Conservation (phyloP, 768 basidiomycete genomes). For the Collybiopsis confluens region DNA sequence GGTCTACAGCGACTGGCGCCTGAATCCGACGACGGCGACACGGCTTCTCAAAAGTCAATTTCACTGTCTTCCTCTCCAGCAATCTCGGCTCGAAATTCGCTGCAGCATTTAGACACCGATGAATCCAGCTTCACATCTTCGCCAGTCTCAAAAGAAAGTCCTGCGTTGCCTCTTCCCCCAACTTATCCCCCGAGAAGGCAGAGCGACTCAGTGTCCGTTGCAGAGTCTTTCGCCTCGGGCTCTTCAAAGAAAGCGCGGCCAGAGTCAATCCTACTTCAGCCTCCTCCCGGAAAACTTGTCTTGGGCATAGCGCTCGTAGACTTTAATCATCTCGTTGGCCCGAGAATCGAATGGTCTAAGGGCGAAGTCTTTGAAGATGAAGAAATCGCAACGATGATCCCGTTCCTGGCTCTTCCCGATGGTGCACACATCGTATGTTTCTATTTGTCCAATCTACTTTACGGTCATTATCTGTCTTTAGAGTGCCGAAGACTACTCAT, state of each 20-base stretch:
- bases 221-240: conserved; percentile 57
- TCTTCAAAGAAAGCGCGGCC: conserved; percentile 72
- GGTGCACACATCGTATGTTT: conserved; percentile 86
- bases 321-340: conserved; percentile 95
- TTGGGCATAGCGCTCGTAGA: conserved; percentile 91
- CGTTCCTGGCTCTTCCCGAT: conserved; percentile 95
- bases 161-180: conserved; percentile 22
- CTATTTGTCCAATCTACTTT: conserved; percentile 8
- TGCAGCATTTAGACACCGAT: conserved; percentile 41
- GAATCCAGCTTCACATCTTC: conserved; percentile 45
- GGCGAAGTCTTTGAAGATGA: conserved; percentile 83
- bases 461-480: conserved; percentile 24
- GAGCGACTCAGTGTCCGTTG: conserved; percentile 36
- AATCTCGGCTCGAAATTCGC: conserved; percentile 43
- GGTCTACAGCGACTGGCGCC: neutral
- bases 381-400: conserved; percentile 79
- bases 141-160: conserved; percentile 31
- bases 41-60: conserved; percentile 76
- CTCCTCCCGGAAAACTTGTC: conserved; percentile 58
- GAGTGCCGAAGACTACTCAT: conserved; percentile 93
- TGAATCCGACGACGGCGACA: conserved; percentile 63
- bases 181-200: conserved; percentile 54
- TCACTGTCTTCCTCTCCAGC: conserved; percentile 67
- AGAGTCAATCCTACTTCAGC: conserved; percentile 69
- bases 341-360: conserved; percentile 79